Conservation (phyloP, 306 rosid species). For the Quercus cerris region DNA sequence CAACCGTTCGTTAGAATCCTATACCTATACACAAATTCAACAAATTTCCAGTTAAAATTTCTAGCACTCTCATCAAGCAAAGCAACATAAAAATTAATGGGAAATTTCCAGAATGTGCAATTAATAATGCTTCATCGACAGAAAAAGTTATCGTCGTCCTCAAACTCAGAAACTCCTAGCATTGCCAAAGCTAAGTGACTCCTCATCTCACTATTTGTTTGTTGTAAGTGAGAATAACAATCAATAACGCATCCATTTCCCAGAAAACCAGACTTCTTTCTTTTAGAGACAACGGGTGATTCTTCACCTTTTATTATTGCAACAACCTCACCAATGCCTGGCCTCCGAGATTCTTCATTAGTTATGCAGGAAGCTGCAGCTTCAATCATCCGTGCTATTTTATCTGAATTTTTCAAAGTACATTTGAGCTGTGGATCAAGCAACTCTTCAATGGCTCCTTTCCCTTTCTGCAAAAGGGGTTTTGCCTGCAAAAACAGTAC, state of each 20-base stretch:
- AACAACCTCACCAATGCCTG: constrained; percentile 65
- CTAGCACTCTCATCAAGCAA: constrained; percentile 32
- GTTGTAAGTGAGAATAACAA: constrained; percentile 67
- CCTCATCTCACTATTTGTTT: constrained; percentile 71
- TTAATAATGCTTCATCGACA: constrained; percentile 38
- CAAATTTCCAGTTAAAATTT: constrained; percentile 22
- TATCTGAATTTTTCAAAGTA: constrained; percentile 54
- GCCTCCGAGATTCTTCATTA: constrained; percentile 84
- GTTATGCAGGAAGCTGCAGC: constrained; percentile 86
- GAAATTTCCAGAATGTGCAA: not conserved
- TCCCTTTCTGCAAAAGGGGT: constrained; percentile 78
- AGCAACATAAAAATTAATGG: not conserved
- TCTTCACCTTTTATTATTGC: constrained; percentile 83
- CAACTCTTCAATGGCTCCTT: constrained; percentile 83
- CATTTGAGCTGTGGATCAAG: constrained; percentile 72
- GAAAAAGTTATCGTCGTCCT: constrained; percentile 70
- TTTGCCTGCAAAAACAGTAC: constrained; percentile 60
- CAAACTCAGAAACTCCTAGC: constrained; percentile 90
- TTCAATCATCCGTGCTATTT: constrained; percentile 73
- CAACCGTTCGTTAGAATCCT: constrained; percentile 35
- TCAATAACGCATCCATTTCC: constrained; percentile 74
- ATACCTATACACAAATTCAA: constrained; percentile 58
- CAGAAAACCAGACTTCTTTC: constrained; percentile 68
- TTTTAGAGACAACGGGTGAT: constrained; percentile 44
- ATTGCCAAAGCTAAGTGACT: constrained; percentile 89